Percentiles rank a stretch among this genome's conserved stretches.
Conservation (phyloP, 2,329 filamentous ascomycete species). For the Trichoderma hamatum region DNA sequence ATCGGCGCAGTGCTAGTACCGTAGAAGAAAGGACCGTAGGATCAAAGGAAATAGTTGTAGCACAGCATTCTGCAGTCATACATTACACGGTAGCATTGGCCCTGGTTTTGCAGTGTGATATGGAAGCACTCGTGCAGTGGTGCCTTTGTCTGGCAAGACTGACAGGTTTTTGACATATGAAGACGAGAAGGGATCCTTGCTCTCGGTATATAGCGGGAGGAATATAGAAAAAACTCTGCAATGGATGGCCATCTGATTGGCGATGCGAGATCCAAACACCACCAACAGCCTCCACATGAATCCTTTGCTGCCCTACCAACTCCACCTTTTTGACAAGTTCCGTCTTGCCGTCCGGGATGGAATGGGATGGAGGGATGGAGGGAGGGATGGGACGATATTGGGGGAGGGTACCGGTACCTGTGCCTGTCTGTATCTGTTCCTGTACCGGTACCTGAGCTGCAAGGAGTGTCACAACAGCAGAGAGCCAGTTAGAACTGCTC, state of each 20-base stretch:
- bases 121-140: not conserved
- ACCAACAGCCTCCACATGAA: constrained; percentile 12
- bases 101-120: not conserved
- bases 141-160: not conserved
- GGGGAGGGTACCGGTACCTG: not conserved
- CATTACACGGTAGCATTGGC: not conserved
- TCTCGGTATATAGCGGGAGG: not conserved
- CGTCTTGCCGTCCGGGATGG: not conserved
- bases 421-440: not conserved
- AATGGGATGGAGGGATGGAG: not conserved
- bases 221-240: constrained; percentile 24
- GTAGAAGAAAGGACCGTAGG: not conserved
- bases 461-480: not conserved
- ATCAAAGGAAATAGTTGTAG: not conserved
- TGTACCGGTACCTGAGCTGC: not conserved
- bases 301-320: constrained; percentile 13
- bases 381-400: not conserved
- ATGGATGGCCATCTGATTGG: constrained; percentile 18
- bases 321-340: not conserved
- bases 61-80: constrained; percentile 5
- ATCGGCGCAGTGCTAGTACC: not conserved
- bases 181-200: not conserved
- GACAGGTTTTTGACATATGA: not conserved
- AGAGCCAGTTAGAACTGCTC: not conserved
- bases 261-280: not conserved